phyloP scores from a whole-genome alignment of 805 yeast species.

The Barnettozyma californica region DNA sequence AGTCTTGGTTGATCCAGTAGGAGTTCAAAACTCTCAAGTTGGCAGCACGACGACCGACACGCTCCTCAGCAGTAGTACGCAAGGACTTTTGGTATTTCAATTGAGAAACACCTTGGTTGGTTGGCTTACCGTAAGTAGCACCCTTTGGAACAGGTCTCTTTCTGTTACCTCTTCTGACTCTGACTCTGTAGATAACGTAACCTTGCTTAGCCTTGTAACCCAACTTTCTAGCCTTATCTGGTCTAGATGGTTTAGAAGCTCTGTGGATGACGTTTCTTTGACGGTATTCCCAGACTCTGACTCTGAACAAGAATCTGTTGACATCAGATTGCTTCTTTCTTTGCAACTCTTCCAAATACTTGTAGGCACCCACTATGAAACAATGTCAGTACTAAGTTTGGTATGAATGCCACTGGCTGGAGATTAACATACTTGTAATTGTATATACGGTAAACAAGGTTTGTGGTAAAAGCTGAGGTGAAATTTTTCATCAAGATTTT shows the following conservation, averaged over 20 bases:
- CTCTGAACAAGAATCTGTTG: conserved; percentile 96
- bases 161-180: conserved; percentile 99
- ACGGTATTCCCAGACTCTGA: conserved; percentile 99
- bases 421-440: conserved; percentile 2
- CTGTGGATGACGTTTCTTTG: conserved; percentile 98
- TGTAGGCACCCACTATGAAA: conserved; percentile 94
- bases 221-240: conserved; percentile 99
- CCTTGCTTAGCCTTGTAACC: conserved; percentile 99
- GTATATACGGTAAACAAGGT: conserved; percentile 2
- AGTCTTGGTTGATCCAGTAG: conserved; percentile 99
- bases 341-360: conserved; percentile 97
- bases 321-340: conserved; percentile 99
- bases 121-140: conserved; percentile 99
- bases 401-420: too few relatives aligned
- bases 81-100: conserved; percentile 98
- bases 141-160: conserved; percentile 99
- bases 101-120: conserved; percentile 99
- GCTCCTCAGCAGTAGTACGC: conserved; percentile 98
- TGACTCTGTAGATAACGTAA: conserved; percentile 94
- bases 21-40: conserved; percentile 99
- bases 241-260: conserved; percentile 97
- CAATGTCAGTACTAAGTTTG: conserved; percentile 4
- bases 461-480: conserved; percentile 6
- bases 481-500: conserved; percentile 1
- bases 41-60: conserved; percentile 98